Conservation (phyloP, 805 yeast species). For the Kodamaea neixiangensis region DNA sequence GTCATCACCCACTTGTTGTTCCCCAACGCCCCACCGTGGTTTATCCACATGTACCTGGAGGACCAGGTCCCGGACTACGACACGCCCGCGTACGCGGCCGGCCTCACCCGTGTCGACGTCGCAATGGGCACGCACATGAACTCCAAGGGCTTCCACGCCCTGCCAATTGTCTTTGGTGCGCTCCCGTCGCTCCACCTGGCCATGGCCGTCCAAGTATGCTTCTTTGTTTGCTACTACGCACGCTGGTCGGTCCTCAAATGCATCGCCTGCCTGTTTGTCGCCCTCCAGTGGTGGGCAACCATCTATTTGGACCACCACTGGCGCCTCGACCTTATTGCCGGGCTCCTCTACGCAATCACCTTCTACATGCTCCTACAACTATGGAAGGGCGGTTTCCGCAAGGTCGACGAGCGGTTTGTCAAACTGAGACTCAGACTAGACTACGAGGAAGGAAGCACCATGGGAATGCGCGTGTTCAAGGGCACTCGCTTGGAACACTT, state of each 20-base stretch:
- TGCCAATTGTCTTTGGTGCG: constrained; percentile 71
- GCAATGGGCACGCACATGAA: constrained; percentile 63
- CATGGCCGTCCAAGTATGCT: constrained; percentile 56
- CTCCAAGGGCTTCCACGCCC: constrained; percentile 62
- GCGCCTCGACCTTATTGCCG: constrained; percentile 60
- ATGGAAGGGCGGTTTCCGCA: constrained; percentile 27
- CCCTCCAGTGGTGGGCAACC: constrained; percentile 74
- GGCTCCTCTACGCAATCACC: constrained; percentile 52
- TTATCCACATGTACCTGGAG: constrained; percentile 60
- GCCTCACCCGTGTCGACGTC: constrained; percentile 62
- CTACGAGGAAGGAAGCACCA: constrained; percentile 45
- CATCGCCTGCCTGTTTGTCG: constrained; percentile 45
- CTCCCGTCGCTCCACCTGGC: constrained; percentile 66
- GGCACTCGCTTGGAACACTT: constrained; percentile 49
- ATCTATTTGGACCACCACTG: constrained; percentile 75
- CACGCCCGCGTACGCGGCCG: constrained; percentile 72
- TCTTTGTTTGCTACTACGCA: constrained; percentile 44
- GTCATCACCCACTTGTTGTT: constrained; percentile 59
- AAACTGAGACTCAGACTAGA: constrained; percentile 41
- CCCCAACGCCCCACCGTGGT: constrained; percentile 81
- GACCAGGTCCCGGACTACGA: constrained; percentile 57
- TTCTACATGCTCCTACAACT: constrained; percentile 42
- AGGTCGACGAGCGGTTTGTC: constrained; percentile 39
- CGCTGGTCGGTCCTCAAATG: constrained; percentile 35
- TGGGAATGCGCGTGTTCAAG: constrained; percentile 67